These are phyloP conservation scores for Lentinula novae-zelandiae DNA, from an alignment of 1,284 basidiomycete species.

Conservation along the genomic window DNA sequence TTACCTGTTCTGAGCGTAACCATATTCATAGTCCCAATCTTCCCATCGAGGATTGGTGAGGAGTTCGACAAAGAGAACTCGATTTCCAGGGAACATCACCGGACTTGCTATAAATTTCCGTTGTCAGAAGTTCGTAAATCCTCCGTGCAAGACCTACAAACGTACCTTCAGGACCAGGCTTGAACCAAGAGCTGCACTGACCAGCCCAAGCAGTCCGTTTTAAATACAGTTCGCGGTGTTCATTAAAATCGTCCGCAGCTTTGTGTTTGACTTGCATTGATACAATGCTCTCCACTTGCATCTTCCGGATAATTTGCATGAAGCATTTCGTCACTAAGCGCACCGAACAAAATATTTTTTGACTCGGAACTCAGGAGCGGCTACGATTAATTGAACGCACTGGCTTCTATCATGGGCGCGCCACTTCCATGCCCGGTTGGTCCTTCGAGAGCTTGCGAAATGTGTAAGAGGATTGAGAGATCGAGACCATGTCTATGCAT, in stretches of 20 bases:
- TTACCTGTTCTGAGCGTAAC: slow-evolving; percentile 18
- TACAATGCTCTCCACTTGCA: slow-evolving; percentile 22
- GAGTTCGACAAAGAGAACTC: slow-evolving; percentile 22
- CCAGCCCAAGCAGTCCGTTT: slow-evolving; percentile 22
- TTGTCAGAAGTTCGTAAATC: background rate
- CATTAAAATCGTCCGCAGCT: slow-evolving; percentile 19
- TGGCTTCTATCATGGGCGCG: slow-evolving; percentile 20
- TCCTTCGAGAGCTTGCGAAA: slow-evolving; percentile 1
- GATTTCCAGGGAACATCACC: slow-evolving; percentile 21
- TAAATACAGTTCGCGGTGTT: slow-evolving; percentile 20
- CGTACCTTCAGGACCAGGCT: slow-evolving; percentile 15
- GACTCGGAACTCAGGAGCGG: background rate
- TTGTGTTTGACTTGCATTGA: slow-evolving; percentile 21
- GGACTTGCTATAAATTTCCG: slow-evolving; percentile 13
- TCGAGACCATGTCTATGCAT: background rate
- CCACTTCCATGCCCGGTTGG: slow-evolving; percentile 21
- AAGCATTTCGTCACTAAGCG: slow-evolving; percentile 16
- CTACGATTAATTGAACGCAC: slow-evolving; percentile 6
- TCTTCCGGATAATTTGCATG: slow-evolving; percentile 21
- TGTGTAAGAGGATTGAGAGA: background rate
- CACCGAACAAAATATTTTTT: background rate
- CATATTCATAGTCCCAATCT: slow-evolving; percentile 23
- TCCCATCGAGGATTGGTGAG: slow-evolving; percentile 21
- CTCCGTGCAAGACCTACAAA: background rate
- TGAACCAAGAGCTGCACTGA: slow-evolving; percentile 21